A percentile compares a stretch with the other conserved stretches of the same genome.
phyloP scores from a whole-genome alignment of 257 asterid species.

The Solanum piurae region DNA sequence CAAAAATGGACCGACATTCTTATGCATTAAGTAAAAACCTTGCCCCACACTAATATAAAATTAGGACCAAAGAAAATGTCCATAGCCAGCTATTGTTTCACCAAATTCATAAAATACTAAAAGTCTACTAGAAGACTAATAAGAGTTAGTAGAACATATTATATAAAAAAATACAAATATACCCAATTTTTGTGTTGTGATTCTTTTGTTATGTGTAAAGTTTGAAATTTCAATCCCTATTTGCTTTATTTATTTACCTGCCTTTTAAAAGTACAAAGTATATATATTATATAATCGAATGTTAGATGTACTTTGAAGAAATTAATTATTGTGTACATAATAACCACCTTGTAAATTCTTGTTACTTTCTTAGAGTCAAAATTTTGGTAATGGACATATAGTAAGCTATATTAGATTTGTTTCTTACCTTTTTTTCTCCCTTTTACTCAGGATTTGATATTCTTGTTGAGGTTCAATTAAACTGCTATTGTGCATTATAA shows the following conservation, averaged over 20 bases:
- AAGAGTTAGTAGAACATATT: background rate
- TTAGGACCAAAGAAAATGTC: background rate
- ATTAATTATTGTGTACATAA: background rate
- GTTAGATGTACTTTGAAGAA: background rate
- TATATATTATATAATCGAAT: background rate
- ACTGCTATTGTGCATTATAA: background rate
- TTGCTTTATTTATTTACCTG: background rate
- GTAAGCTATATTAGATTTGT: background rate
- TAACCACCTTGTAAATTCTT: background rate
- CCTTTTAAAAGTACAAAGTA: background rate
- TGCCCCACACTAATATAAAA: background rate
- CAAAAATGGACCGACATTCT: constrained; percentile 36
- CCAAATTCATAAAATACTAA: background rate
- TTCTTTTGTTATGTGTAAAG: background rate
- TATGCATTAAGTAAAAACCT: constrained; percentile 27
- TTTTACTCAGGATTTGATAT: too few species aligned
- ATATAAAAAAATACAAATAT: background rate
- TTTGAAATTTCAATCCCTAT: background rate
- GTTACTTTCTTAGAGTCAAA: background rate
- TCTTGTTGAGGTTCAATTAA: too few species aligned
- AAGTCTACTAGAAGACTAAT: background rate
- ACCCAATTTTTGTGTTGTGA: background rate
- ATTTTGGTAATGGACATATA: background rate
- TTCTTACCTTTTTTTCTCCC: too few species aligned
- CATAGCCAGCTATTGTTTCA: background rate